Conservation (phyloP, 108 stramenopile genomes). For the Craspedostauros australis region DNA sequence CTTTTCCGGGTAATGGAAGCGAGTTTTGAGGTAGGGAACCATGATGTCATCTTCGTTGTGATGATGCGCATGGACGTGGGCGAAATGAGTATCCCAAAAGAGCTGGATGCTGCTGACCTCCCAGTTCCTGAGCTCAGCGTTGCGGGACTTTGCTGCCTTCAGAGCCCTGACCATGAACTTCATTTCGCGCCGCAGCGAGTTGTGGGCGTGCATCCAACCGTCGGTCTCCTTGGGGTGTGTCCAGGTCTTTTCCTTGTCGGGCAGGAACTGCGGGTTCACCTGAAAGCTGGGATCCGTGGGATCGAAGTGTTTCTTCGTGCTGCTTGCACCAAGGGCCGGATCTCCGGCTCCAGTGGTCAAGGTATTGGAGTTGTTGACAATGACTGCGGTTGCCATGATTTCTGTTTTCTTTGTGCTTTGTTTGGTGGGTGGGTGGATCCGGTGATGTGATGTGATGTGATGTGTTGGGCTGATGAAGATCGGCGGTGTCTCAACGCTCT, state of each 20-base stretch:
- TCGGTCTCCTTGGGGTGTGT: conserved; percentile 22
- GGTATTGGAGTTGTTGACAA: too few relatives aligned
- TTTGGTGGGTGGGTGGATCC: too few relatives aligned
- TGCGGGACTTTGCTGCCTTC: conserved; percentile 4
- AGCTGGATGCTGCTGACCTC: conserved; percentile 20
- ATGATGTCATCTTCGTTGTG: conserved; percentile 39
- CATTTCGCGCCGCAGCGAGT: conserved; percentile 30
- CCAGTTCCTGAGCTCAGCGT: conserved; percentile 9
- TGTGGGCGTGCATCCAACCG: conserved; percentile 42
- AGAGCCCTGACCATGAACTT: conserved; percentile 16
- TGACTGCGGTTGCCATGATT: too few relatives aligned
- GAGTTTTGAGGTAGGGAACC: conserved; percentile 22
- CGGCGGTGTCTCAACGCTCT: too few relatives aligned
- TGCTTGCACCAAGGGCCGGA: too few relatives aligned
- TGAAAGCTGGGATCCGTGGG: conserved; percentile 24
- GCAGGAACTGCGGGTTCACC: conserved; percentile 15
- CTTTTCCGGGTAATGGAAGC: conserved; percentile 36
- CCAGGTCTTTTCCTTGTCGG: conserved; percentile 38
- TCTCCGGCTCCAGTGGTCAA: too few relatives aligned
- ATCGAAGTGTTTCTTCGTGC: too few relatives aligned
- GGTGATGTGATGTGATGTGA: too few relatives aligned
- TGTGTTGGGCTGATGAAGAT: too few relatives aligned
- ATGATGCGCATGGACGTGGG: conserved; percentile 36
- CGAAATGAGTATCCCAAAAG: conserved; percentile 21
- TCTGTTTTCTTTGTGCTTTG: too few relatives aligned